A percentile compares a stretch with the other conserved stretches of the same genome.
Evolutionary conservation across 2,329 filamentous ascomycete genomes (phyloP).

Genomic region (Phialocephala subalpina): DNA sequence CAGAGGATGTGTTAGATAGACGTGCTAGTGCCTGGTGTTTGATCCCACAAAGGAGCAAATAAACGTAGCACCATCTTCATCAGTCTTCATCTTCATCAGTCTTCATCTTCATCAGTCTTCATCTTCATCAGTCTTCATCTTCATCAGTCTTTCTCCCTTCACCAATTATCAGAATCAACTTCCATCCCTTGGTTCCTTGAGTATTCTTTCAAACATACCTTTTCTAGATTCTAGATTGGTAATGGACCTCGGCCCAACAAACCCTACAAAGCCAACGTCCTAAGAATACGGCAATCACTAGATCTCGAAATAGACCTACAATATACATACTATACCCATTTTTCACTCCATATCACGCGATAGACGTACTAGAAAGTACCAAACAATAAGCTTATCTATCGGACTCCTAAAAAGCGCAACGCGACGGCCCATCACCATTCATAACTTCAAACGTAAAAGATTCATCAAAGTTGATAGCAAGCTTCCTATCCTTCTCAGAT

Average conservation of each 20-base stretch:
- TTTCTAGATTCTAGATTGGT: not conserved
- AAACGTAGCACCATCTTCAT: not conserved
- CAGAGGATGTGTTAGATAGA: not conserved
- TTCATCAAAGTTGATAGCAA: constrained; percentile 22
- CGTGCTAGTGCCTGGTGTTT: not conserved
- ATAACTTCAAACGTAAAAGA: constrained; percentile 35
- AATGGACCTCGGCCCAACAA: not conserved
- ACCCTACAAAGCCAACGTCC: not conserved
- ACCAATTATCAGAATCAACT: not conserved
- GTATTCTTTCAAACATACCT: not conserved
- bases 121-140: no score
- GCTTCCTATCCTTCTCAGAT: constrained; percentile 14
- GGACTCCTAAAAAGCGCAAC: no score
- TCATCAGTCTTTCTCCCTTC: constrained; percentile 5
- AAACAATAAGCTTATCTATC: no score
- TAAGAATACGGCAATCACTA: no score
- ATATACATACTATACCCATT: no score
- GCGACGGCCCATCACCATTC: no score
- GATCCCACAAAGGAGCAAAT: constrained; percentile 1
- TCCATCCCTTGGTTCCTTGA: not conserved
- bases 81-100: no score
- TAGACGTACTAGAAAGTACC: no score
- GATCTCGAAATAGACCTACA: no score
- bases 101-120: no score
- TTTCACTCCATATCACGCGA: no score